Base-by-base conservation (phyloP, 371 early-diverging fungal genomes). In the Mucor irregularis region DNA sequence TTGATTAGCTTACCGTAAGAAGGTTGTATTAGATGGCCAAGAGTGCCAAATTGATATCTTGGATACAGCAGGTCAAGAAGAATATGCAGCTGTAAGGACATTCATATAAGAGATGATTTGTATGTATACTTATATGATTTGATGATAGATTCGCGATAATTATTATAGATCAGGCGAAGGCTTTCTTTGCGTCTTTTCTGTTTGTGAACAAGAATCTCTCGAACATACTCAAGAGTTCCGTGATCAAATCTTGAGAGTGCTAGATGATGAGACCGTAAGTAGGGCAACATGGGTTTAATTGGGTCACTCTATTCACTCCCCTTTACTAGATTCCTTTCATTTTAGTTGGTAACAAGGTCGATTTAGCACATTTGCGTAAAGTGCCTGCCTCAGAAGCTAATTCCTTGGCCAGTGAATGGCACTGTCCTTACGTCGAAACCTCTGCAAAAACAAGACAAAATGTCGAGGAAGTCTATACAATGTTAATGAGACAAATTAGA, bases 1-100 rank as follows among this genome's bases (percentile, higher is more conserved):
- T n/a, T n/a, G n/a, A n/a, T n/a, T 49, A 78, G 78, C 87, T 26
- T 90, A 90, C 61, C 82, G 87, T 42, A 90, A 87, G 64, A 87
- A 87, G 73, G 77, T 86, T 39, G 65, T 76, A 3, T 77, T 85
- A 38, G 88, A 87, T 61, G 78, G 74, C 11, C 74, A 81, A 45
- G 94, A 93, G 53, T 90, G 90, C 55, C 89, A 90, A 61, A 88
- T 95, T 60, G 94, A 95, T 73, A 93, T 95, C 53, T 78, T 95
- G 49, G 96, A 95, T 75, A 95, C 96, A 24, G 96, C 96, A 40
- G 94, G 96, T 5, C 94, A 95, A 64, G 94, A 95, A 78, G 95
- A 93, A 73, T 89, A 87, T 69, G 84, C 85, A 54, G 89, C 89
- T 29, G 86, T 89, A 82, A 66, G 14, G 48, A 28, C 6, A 13